Base-by-base conservation (phyloP, 257 asterid species). In the Fraxinus anomala region DNA sequence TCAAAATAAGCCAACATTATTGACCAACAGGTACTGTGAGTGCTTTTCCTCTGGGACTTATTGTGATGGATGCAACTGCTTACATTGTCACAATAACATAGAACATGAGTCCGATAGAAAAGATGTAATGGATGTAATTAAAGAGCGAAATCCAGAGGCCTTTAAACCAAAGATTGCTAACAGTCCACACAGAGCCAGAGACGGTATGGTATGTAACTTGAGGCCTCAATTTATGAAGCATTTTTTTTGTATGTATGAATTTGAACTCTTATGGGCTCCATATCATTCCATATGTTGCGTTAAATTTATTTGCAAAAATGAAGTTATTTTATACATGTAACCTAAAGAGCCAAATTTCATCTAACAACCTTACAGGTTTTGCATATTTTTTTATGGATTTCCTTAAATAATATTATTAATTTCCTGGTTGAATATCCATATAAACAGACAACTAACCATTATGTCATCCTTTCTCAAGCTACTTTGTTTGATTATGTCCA, bases 21-120 rank as follows among this genome's bases (percentile, higher is more conserved):
- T 81, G 80, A 66, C 68, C 67, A 56, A 74, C 89, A 92, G 96
- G 90, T 91, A 91, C 80, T 92, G 96, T 74, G 96, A 89, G 76
- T 91, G 96, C 85, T 92, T 92, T 87, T 84, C 96, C 31, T 80
- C 86, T 74, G 93, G 96, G 77, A 74, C 31, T 65, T 88, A 84
- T 77, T 92, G 97, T 66, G 87, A 89, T 82, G 92, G 92, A 59
- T 92, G 97, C 82, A 87, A 85, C 79, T 91, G 97, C 85, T 31
- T 72, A 42, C 84, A 86, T 54, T 91, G 96, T 80, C 80, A 81
- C 86, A 91, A 92, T 80, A 87, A 68, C 65, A 28, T 77, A 70
- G 89, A 83, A 65, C 68, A 82, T 33, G 96, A 89, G 77, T 88
- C 77, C 23, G 82, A 79, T 37, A 88, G 96, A 83, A 86, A 82